Evolutionary conservation across 2,329 filamentous ascomycete species (phyloP).

Genomic region (Neopestalotiopsis sp.): DNA sequence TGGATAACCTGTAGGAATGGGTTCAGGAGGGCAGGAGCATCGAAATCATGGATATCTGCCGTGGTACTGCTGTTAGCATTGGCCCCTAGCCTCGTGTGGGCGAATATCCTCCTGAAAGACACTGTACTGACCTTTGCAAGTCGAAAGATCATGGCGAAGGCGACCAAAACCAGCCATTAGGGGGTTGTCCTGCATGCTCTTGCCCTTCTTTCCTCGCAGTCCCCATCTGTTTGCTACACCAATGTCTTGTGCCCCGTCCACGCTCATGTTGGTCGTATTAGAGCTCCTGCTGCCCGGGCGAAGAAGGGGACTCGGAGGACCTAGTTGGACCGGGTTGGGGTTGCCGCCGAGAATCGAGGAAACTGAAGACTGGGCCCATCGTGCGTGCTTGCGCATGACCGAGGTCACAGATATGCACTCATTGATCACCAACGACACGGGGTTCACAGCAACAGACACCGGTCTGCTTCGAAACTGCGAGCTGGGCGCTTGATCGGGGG

Average conservation of each 20-base stretch:
- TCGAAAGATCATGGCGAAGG: constrained; percentile 84
- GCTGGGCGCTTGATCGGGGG: constrained; percentile 39
- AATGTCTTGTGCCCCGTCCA: constrained; percentile 56
- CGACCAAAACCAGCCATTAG: constrained; percentile 94
- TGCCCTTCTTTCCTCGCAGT: constrained; percentile 90
- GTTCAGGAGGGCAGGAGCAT: constrained; percentile 86
- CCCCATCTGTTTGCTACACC: constrained; percentile 87
- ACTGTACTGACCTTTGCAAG: constrained; percentile 70
- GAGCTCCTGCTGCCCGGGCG: constrained; percentile 50
- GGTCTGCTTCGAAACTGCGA: constrained; percentile 67
- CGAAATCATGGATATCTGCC: constrained; percentile 83
- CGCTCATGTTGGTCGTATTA: constrained; percentile 35
- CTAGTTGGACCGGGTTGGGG: constrained; percentile 62
- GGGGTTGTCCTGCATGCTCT: constrained; percentile 96
- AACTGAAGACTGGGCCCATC: constrained; percentile 95
- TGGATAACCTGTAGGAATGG: constrained; percentile 97
- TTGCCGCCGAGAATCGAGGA: constrained; percentile 90
- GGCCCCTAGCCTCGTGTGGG: neutral
- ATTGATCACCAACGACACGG: constrained; percentile 91
- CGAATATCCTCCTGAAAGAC: neutral
- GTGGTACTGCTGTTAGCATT: constrained; percentile 31
- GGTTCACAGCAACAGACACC: constrained; percentile 84
- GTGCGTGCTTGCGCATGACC: constrained; percentile 95
- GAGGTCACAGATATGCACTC: constrained; percentile 99
- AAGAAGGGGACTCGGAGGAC: constrained; percentile 49